Conservation (phyloP, 768 basidiomycete genomes). For the Phanerochaete carnosa region DNA sequence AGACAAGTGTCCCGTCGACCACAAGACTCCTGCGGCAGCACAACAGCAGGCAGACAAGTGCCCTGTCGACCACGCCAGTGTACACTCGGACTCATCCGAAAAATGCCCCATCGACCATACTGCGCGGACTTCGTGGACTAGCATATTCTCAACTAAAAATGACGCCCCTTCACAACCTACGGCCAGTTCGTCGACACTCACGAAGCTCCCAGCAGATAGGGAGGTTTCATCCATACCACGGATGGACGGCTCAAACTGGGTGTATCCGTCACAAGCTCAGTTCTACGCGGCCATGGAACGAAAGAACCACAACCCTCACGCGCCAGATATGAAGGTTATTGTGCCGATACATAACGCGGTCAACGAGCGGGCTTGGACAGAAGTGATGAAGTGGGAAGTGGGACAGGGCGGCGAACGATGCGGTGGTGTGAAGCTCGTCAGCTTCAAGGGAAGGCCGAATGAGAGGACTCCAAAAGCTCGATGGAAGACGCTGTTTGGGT, state of each 20-base stretch:
- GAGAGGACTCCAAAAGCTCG: conserved; percentile 80
- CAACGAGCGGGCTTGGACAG: conserved; percentile 68
- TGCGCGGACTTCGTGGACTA: conserved; percentile 34
- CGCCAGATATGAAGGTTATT: conserved; percentile 90
- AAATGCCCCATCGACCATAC: conserved; percentile 68
- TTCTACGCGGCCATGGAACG: conserved; percentile 97
- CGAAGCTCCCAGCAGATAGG: conserved; percentile 61
- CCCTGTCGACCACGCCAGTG: conserved; percentile 29
- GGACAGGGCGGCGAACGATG: conserved; percentile 80
- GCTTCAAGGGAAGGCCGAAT: conserved; percentile 85
- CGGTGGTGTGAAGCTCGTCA: conserved; percentile 78
- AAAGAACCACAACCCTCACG: conserved; percentile 86
- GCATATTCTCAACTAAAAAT: conserved; percentile 15
- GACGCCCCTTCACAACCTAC: conserved; percentile 11
- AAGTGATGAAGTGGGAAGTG: conserved; percentile 53
- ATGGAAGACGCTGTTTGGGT: conserved; percentile 86
- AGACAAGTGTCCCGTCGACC: conserved; percentile 15
- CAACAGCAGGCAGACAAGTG: conserved; percentile 23
- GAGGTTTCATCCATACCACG: conserved; percentile 89
- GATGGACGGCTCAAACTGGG: conserved; percentile 73
- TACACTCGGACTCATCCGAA: conserved; percentile 1
- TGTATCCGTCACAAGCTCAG: conserved; percentile 97
- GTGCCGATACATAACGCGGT: conserved; percentile 99
- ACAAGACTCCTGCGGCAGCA: conserved; percentile 6
- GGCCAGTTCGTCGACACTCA: not conserved